Base-by-base conservation (phyloP, 192 early-diverging fungal genomes). In the Mortierella claussenii region DNA sequence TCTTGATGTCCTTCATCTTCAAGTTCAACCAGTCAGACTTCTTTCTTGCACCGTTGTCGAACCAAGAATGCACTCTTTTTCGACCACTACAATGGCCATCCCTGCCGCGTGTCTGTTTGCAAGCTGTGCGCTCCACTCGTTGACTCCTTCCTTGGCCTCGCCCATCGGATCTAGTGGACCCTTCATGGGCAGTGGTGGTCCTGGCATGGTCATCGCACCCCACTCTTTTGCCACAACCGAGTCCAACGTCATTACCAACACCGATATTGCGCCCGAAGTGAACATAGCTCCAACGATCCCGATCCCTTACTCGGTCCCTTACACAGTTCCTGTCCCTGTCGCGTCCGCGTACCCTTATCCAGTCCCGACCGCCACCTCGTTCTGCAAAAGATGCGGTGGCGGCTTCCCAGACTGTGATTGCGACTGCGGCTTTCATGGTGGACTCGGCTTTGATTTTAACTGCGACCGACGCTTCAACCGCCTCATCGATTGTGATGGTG, bases 181-280 rank as follows among this genome's bases (percentile, higher is more conserved):
- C n/a, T n/a, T n/a, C n/a, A n/a, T n/a, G n/a, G n/a, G n/a, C n/a
- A n/a, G n/a, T n/a, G n/a, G n/a, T n/a, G n/a, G n/a, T n/a, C 26
- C 53, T 18, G 28, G 10, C n/a, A 15, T 40, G 2, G 28, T 54
- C 50, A 24, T 51, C 20, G 6, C 13, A 12, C 55, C 55, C 17
- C 43, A 30, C 24, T 53, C 54, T 5, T 3, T 42, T 10, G 59
- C 46, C 0, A 44, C 37, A 18, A 76, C 64, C 3, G 9, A 48
- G 18, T 62, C 73, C 26, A 76, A 76, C 21, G 37, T 76, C 24
- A 50, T 62, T n/a, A 36, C 73, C 9, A 66, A 62, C 59, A 76
- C 73, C 9, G 65, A 76, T 23, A 60, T 76, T 23, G 65, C 65
- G 2, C 73, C 73, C 3, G 18, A 66, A 17, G 65, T 76, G 9